These are phyloP conservation scores for Ziziphus jujuba DNA, from an alignment of 306 rosid species.

Conservation along the genomic window DNA sequence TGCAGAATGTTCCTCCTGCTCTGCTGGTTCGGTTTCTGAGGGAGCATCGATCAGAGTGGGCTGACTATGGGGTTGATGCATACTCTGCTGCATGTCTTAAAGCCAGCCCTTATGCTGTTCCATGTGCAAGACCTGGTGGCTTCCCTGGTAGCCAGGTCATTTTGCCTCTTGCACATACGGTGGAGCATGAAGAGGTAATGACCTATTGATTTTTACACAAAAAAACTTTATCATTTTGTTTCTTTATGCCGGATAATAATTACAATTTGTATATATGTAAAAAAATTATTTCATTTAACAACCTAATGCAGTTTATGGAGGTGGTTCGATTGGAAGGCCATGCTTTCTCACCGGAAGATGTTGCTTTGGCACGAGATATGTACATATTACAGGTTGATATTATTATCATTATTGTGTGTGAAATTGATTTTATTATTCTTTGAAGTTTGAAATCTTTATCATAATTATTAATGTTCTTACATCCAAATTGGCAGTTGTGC, in stretches of 20 bases:
- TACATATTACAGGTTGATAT: conserved; percentile 70
- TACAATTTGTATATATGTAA: background rate
- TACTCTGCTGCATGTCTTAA: conserved; percentile 88
- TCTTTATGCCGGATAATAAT: background rate
- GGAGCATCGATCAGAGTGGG: conserved; percentile 99
- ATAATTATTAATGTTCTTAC: background rate
- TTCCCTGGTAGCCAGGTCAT: conserved; percentile 89
- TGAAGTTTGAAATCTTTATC: background rate
- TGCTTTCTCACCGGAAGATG: conserved; percentile 88
- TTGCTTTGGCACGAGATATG: conserved; percentile 87
- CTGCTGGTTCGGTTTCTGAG: conserved; percentile 92
- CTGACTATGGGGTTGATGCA: conserved; percentile 94
- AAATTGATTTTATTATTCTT: background rate
- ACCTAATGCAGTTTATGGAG: conserved; percentile 68
- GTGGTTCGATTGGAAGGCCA: conserved; percentile 98
- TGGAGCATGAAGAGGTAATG: conserved; percentile 90
- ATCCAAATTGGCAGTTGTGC: conserved; percentile 58
- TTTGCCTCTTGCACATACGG: conserved; percentile 85
- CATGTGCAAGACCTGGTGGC: conserved; percentile 83
- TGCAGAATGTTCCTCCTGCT: conserved; percentile 95
- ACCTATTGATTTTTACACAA: background rate
- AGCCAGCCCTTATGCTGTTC: conserved; percentile 82
- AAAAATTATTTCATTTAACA: background rate
- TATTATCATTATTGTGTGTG: background rate
- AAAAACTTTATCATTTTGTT: background rate